A percentile compares a stretch with the other conserved stretches of the same genome.
phyloP scores from a whole-genome alignment of 2,329 filamentous ascomycete species.

The Thermochaetoides dissita region DNA sequence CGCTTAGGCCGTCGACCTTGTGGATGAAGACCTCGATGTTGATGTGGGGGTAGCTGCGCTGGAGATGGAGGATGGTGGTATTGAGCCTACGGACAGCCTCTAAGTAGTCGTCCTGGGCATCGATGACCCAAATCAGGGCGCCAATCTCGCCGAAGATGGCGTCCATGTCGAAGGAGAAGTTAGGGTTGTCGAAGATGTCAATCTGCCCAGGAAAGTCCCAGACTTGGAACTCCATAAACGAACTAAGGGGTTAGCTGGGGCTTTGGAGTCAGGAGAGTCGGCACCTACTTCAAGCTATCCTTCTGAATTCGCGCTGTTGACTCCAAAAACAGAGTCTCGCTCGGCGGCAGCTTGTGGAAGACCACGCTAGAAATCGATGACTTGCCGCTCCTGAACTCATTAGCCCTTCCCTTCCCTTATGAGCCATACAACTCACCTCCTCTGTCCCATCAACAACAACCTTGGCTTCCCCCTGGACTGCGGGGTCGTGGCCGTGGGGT shows the following conservation, averaged over 20 bases:
- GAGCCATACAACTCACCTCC: conserved; percentile 45
- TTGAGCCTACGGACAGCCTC: conserved; percentile 81
- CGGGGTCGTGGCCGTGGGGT: conserved; percentile 25
- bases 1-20: conserved; percentile 94
- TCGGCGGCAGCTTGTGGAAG: conserved; percentile 95
- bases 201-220: conserved; percentile 96
- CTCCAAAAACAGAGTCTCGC: conserved; percentile 89
- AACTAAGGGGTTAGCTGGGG: conserved; percentile 39
- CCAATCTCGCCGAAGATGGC: conserved; percentile 90
- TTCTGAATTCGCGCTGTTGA: conserved; percentile 91
- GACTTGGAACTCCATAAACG: conserved; percentile 98
- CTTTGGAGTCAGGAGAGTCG: not conserved
- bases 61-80: conserved; percentile 74
- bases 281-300: conserved; percentile 77
- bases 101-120: conserved; percentile 94
- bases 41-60: conserved; percentile 79
- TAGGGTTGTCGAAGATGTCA: conserved; percentile 72
- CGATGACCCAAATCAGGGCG: conserved; percentile 94
- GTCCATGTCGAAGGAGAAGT: conserved; percentile 81
- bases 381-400: conserved; percentile 65
- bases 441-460: conserved; percentile 85
- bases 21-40: conserved; percentile 98
- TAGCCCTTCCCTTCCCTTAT: too few relatives aligned
- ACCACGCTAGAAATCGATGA: conserved; percentile 97
- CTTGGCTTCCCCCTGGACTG: conserved; percentile 60